Base-by-base conservation (phyloP, 78 protist genomes). In the Dictyostelium purpureum region DNA sequence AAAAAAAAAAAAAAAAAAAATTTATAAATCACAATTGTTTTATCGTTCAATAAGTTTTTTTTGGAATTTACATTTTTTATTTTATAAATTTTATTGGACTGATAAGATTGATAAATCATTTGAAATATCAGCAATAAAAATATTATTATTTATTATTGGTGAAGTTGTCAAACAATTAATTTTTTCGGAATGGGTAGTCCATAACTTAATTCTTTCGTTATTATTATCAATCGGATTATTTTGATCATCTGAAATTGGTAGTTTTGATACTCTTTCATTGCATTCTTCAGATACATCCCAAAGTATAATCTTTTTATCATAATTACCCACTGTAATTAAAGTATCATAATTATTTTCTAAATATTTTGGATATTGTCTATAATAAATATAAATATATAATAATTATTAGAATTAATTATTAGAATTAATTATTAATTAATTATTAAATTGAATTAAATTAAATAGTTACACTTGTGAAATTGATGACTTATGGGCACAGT, bases 141-240 rank as follows among this genome's bases (percentile, higher is more conserved):
- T 37, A 28, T 43, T 6, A 42, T 65, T 11, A 19, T 33, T n/a
- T 31, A 18, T 51, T 3, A 28, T 18, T 21, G 9, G 4, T 45
- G 70, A 35, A 2, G 89, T 81, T 81, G 89, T 81, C 1, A 81
- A 12, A 49, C 69, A 67, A 81, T 81, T 81, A 4, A 81, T 51
- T 52, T 51, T 81, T 28, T 75, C 54, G 24, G 24, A 38, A 49
- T 67, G 67, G 21, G 37, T 63, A 33, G 63, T 28, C 56, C 57
- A 56, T 24, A 59, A 16, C 43, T 56, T 67, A 52, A 82, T 82
- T 35, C 90, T 40, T 37, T 65, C 65, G 12, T 65, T 70, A 51
- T 51, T 67, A 40, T 11, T 11, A 6, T 56, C 42, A 19, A 19
- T 24, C 11, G 19, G 10, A 18, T 10, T 56, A 19, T 56, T 21